Percentiles rank a stretch among this genome's conserved stretches.
phyloP scores from a whole-genome alignment of 2,329 filamentous ascomycete species.

The Diatrype stigma region DNA sequence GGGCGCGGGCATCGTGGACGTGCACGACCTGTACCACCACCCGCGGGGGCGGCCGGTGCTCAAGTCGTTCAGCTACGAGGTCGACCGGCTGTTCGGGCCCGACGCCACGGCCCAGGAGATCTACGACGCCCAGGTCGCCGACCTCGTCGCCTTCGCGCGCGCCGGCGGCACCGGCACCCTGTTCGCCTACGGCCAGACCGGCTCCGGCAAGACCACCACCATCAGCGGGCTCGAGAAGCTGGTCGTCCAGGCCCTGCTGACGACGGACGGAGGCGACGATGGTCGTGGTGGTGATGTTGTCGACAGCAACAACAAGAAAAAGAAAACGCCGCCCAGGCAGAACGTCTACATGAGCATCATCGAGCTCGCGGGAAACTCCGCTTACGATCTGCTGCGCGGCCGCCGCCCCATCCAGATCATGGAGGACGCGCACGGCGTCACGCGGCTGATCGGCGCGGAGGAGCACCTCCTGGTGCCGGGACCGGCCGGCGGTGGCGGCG shows the following conservation, averaged over 20 bases:
- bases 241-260: constrained; percentile 29
- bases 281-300: too few relatives aligned
- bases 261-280: too few relatives aligned
- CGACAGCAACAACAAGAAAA: too few relatives aligned
- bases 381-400: constrained; percentile 36
- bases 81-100: constrained; percentile 33
- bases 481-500: too few relatives aligned
- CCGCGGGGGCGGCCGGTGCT: constrained; percentile 28
- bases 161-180: constrained; percentile 44
- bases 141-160: constrained; percentile 42
- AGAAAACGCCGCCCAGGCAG: too few relatives aligned
- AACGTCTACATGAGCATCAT: constrained; percentile 34
- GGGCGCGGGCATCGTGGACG: constrained; percentile 23
- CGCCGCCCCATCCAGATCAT: constrained; percentile 38
- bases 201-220: constrained; percentile 45
- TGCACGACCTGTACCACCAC: constrained; percentile 33
- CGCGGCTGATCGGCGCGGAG: constrained; percentile 39
- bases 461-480: constrained; percentile 29
- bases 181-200: constrained; percentile 46
- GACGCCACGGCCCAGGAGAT: constrained; percentile 34
- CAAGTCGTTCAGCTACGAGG: constrained; percentile 32
- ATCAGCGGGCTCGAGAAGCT: constrained; percentile 38
- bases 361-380: constrained; percentile 34
- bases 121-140: constrained; percentile 36
- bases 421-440: constrained; percentile 41